phyloP scores from a whole-genome alignment of 2,329 filamentous ascomycete genomes.

The Penicillium sp. region DNA sequence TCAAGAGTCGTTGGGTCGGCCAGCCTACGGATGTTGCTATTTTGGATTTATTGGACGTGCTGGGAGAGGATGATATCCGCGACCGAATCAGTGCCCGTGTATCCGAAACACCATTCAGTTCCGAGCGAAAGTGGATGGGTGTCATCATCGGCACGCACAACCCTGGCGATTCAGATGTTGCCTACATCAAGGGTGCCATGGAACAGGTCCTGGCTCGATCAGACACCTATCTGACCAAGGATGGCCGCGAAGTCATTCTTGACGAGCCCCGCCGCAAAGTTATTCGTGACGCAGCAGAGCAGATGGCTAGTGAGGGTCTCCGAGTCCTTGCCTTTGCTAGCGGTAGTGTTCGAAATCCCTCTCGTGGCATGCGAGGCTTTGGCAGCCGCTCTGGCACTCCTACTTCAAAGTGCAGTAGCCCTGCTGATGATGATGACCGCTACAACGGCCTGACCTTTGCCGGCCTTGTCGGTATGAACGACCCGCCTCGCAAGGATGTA shows the following conservation, averaged over 20 bases:
- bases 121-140: constrained; percentile 98
- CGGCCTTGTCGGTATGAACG: constrained; percentile 94
- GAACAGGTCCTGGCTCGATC: constrained; percentile 85
- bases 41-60: constrained; percentile 85
- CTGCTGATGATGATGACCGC: constrained; percentile 64
- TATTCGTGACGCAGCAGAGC: constrained; percentile 76
- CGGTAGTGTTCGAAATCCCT: constrained; percentile 62
- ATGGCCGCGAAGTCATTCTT: constrained; percentile 82
- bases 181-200: constrained; percentile 93
- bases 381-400: constrained; percentile 58
- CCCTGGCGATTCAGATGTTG: constrained; percentile 67
- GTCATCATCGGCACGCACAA: constrained; percentile 70
- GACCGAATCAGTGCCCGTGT: constrained; percentile 80
- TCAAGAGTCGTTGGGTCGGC: constrained; percentile 88
- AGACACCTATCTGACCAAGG: constrained; percentile 83
- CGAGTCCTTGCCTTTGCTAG: constrained; percentile 93
- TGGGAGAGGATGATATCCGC: constrained; percentile 88
- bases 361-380: constrained; percentile 47
- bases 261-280: constrained; percentile 75
- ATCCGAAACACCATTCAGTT: constrained; percentile 92
- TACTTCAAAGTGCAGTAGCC: constrained; percentile 31
- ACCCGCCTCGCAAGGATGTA: constrained; percentile 88
- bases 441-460: constrained; percentile 87
- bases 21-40: constrained; percentile 98
- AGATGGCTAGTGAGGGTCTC: constrained; percentile 85